Base-by-base conservation (phyloP, 495 filamentous ascomycete genomes). In the Lasiosphaeris hirsuta region DNA sequence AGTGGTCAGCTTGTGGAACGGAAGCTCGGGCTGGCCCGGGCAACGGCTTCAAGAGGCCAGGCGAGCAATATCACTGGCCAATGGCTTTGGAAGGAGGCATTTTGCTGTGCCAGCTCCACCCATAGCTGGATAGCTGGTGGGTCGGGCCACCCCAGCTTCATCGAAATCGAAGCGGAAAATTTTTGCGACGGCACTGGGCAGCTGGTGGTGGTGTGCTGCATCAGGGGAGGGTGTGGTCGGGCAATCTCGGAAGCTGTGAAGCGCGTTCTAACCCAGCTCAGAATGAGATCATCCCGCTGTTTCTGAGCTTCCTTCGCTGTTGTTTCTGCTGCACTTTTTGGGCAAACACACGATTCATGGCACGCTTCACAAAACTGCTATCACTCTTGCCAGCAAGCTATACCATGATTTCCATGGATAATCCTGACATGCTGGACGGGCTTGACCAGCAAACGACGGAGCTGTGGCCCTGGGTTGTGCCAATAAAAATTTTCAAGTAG, bases 11-110 rank as follows among this genome's bases (percentile, higher is more conserved):
- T 54, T 57, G 67, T 59, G 63, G 65, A 68, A 59, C 60, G 62
- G 63, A 59, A 64, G 62, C 63, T 67, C 65, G 65, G 69, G 67
- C 67, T 71, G 63, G 67, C 66, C 69, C 65, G 69, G 69, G 69
- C 69, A 64, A 69, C 65, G 62, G 66, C 58, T 69, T 59, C 54
- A 61, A 58, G 52, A 58, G 47, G 51, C 43, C 44, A 48, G 54
- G 35, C 52, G 40, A 42, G 51, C 44, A 6, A 58, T 61, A 39
- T 71, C 63, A 68, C 57, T 71, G 69, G 69, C 56, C 69, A 71
- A 70, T 71, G 61, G 55, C 35, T 50, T 45, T 44, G 47, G 50
- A 39, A 56, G 58, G 56, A 54, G 39, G 57, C 66, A 57, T 65
- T 68, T 68, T 56, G 44, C 57, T 52, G 52, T 45, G 40, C 35